Percentiles rank a stretch among this genome's conserved stretches.
phyloP scores from a whole-genome alignment of 768 basidiomycete species.

The Lentinula aciculospora region DNA sequence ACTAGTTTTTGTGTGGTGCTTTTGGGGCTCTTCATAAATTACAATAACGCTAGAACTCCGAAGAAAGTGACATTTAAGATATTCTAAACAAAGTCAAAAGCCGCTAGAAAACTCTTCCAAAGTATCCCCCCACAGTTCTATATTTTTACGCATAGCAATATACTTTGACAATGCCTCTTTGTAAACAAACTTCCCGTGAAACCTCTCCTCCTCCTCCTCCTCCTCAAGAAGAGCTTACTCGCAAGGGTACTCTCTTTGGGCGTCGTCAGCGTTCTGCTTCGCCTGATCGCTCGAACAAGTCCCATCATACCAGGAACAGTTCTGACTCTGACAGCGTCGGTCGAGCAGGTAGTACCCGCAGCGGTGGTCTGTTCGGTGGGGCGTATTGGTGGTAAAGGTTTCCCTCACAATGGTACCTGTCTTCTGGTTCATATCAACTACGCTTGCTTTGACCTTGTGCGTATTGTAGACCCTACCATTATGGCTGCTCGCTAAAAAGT shows the following conservation, averaged over 20 bases:
- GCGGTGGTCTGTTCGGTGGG: slow-evolving; percentile 11
- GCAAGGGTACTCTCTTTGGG: slow-evolving; percentile 17
- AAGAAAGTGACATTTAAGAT: not conserved
- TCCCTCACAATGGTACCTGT: slow-evolving; percentile 2
- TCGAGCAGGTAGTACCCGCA: slow-evolving; percentile 9
- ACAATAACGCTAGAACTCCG: not conserved
- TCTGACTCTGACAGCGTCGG: slow-evolving; percentile 12
- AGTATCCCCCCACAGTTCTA: not conserved
- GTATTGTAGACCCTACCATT: slow-evolving; percentile 25
- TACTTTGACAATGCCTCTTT: slow-evolving; percentile 17
- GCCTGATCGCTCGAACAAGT: slow-evolving; percentile 5
- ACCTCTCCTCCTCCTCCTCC: slow-evolving; percentile 1
- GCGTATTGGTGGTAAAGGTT: not conserved
- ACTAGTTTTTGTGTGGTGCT: not conserved
- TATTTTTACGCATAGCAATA: not conserved
- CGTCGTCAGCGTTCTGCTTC: slow-evolving; percentile 15
- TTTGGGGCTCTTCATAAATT: not conserved
- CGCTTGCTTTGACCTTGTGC: not conserved
- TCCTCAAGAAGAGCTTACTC: slow-evolving; percentile 7
- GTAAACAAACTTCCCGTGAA: slow-evolving; percentile 16
- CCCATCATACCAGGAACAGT: slow-evolving; percentile 12
- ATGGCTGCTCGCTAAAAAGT: slow-evolving; percentile 31
- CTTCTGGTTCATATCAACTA: not conserved
- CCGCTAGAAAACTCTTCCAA: not conserved
- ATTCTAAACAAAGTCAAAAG: not conserved